A percentile compares a stretch with the other conserved stretches of the same genome.
These are phyloP conservation scores for Arbutus unedo DNA, from an alignment of 148 eudicot species.

Conservation along the genomic window DNA sequence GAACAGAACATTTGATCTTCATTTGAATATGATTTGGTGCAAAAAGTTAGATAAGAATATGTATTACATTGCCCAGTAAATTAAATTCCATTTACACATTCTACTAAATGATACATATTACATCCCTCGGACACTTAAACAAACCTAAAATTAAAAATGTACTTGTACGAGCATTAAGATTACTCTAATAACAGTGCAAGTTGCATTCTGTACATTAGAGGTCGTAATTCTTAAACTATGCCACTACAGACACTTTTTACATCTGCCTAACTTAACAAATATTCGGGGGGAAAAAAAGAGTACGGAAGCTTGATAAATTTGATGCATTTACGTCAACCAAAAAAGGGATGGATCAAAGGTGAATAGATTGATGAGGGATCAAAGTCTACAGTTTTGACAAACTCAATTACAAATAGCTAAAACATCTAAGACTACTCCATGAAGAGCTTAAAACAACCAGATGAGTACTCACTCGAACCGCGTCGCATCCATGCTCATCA, in stretches of 20 bases:
- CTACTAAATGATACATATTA: neutral
- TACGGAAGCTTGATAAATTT: neutral
- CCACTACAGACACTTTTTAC: neutral
- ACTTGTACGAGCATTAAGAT: neutral
- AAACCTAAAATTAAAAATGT: neutral
- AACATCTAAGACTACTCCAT: slow-evolving; percentile 11
- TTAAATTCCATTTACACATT: neutral
- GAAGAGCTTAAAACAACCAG: neutral
- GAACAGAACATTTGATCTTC: neutral
- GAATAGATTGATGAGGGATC: neutral
- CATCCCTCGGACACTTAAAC: neutral
- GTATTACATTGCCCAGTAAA: neutral
- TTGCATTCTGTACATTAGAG: neutral
- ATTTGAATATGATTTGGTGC: neutral
- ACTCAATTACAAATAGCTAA: neutral
- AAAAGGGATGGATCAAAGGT: neutral
- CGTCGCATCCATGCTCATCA: slow-evolving; percentile 97
- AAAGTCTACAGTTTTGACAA: neutral
- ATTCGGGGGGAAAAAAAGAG: too few species aligned
- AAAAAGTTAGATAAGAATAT: neutral
- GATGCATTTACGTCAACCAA: neutral
- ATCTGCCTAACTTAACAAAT: neutral
- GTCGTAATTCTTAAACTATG: neutral
- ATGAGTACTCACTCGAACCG: slow-evolving; percentile 81
- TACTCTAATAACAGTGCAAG: neutral